These are phyloP conservation scores for Cladophialophora carrionii DNA, from an alignment of 2,329 filamentous ascomycete genomes.

Conservation along the genomic window DNA sequence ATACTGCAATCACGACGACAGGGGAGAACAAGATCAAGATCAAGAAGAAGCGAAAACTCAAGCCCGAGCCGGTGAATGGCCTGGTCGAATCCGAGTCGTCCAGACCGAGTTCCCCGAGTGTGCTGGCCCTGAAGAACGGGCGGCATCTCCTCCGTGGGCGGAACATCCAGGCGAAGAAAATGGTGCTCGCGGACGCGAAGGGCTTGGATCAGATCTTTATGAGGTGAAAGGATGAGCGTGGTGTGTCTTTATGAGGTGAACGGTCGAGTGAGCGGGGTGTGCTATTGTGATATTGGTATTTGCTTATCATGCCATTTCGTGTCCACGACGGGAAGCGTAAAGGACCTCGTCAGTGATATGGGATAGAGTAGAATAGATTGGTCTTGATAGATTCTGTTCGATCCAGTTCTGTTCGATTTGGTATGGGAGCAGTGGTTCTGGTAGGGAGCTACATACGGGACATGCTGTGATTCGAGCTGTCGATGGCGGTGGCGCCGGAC, in stretches of 20 bases:
- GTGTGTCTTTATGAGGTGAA: neutral
- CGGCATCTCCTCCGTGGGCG: conserved; percentile 76
- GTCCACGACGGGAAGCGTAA: neutral
- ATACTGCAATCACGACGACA: conserved; percentile 45
- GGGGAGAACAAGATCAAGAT: neutral
- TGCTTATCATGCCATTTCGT: neutral
- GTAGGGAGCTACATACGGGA: neutral
- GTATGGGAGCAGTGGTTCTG: neutral
- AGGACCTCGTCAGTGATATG: neutral
- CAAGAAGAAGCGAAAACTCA: conserved; percentile 7
- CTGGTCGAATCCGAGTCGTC: neutral
- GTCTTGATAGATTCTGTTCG: neutral
- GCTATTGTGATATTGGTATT: neutral
- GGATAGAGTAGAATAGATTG: neutral
- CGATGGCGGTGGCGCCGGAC: no score
- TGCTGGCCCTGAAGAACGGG: conserved; percentile 46
- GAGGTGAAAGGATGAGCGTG: conserved; percentile 10
- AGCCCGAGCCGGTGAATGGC: neutral
- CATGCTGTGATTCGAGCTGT: no score
- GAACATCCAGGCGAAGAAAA: conserved; percentile 85
- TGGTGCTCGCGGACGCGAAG: conserved; percentile 77
- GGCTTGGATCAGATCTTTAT: conserved; percentile 71
- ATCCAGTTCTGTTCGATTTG: neutral
- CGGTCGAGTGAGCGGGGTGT: neutral
- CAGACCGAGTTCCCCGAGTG: neutral